These are phyloP conservation scores for Uncinocarpus reesii DNA, from an alignment of 2,329 filamentous ascomycete species.

Conservation along the genomic window DNA sequence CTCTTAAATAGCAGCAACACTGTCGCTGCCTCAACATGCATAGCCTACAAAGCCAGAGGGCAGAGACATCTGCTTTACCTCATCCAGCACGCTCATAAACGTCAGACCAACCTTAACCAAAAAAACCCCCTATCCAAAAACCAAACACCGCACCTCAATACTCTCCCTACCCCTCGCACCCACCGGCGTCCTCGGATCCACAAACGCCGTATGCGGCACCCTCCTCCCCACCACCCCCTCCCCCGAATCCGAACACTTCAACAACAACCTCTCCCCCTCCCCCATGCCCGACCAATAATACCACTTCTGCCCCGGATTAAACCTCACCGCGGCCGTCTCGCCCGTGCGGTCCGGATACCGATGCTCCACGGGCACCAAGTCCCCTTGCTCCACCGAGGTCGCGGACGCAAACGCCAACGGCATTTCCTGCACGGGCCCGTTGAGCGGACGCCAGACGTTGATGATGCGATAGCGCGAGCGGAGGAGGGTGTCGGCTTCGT, in stretches of 20 bases:
- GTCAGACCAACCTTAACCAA: background rate
- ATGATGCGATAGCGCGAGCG: slow-evolving; percentile 66
- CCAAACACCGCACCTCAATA: slow-evolving; percentile 77
- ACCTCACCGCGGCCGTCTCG: slow-evolving; percentile 60
- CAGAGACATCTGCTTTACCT: too few relatives aligned
- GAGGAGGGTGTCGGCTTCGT: slow-evolving; percentile 58
- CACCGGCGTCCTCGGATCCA: slow-evolving; percentile 58
- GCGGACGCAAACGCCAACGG: slow-evolving; percentile 51
- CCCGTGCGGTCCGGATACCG: slow-evolving; percentile 61
- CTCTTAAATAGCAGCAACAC: too few relatives aligned
- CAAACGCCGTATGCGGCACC: slow-evolving; percentile 67
- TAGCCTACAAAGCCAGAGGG: too few relatives aligned
- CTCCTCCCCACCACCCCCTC: slow-evolving; percentile 34
- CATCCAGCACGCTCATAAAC: too few relatives aligned
- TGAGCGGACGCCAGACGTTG: slow-evolving; percentile 71
- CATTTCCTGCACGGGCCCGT: slow-evolving; percentile 43
- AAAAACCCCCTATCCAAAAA: slow-evolving; percentile 52
- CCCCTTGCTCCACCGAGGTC: slow-evolving; percentile 46
- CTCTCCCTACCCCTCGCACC: slow-evolving; percentile 69
- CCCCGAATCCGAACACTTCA: slow-evolving; percentile 69
- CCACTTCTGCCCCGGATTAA: slow-evolving; percentile 57
- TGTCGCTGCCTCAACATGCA: too few relatives aligned
- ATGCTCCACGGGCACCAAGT: slow-evolving; percentile 63
- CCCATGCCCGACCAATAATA: slow-evolving; percentile 72
- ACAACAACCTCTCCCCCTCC: slow-evolving; percentile 58